Conservation (phyloP, 73 alveolate genomes). For the Tetrahymena borealis region DNA sequence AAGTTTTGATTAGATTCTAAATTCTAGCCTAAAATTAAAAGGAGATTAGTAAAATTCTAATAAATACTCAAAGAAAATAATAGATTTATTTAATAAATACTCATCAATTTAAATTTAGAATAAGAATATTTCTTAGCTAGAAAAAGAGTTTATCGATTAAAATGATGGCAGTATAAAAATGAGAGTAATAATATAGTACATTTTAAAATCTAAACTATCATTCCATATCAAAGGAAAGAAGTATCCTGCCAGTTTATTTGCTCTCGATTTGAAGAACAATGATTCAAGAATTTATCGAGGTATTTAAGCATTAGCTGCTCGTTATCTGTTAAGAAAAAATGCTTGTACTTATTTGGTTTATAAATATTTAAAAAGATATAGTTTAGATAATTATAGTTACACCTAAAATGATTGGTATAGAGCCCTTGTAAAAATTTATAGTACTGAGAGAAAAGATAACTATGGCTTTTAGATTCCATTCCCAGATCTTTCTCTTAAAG, state of each 20-base stretch:
- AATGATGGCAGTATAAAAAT: no score
- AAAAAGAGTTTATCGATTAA: no score
- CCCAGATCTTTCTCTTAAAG: neutral
- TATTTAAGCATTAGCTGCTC: neutral
- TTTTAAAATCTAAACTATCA: neutral
- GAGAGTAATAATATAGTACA: neutral
- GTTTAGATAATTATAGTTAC: neutral
- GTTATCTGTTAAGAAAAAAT: neutral
- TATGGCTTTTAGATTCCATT: neutral
- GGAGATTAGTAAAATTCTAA: no score
- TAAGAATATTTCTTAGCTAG: no score
- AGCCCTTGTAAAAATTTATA: neutral
- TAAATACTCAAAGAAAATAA: neutral
- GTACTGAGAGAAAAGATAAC: neutral
- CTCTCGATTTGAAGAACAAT: neutral
- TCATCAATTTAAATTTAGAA: no score
- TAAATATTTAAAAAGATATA: neutral
- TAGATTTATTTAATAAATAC: neutral
- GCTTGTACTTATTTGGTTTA: neutral
- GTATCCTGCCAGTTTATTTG: neutral
- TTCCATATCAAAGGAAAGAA: neutral
- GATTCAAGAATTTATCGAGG: neutral
- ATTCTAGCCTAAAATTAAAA: no score
- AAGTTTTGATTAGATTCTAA: no score
- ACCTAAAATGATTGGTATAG: neutral